These are phyloP conservation scores for Blastomyces silverae DNA, from an alignment of 2,329 filamentous ascomycete genomes.

Conservation along the genomic window DNA sequence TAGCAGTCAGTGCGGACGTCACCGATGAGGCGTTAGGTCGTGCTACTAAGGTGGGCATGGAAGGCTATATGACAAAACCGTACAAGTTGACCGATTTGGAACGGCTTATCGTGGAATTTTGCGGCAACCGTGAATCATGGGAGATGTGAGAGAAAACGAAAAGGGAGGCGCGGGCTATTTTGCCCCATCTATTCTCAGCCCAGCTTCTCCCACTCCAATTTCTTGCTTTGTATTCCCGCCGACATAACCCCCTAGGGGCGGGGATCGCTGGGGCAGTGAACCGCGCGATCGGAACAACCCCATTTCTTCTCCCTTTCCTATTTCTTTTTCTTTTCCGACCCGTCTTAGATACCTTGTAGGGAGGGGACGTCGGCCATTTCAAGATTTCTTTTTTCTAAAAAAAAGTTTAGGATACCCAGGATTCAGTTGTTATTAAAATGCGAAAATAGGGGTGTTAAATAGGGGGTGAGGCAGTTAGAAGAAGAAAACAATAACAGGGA, in stretches of 20 bases:
- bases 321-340: too few relatives aligned
- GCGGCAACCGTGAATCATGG: constrained; percentile 23
- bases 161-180: too few relatives aligned
- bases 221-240: neutral
- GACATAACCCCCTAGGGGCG: too few relatives aligned
- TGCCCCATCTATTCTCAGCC: neutral
- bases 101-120: constrained; percentile 50
- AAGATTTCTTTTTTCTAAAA: neutral
- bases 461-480: neutral
- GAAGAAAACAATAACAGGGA: neutral
- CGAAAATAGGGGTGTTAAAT: neutral
- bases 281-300: neutral
- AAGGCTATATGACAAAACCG: constrained; percentile 62
- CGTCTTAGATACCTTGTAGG: neutral
- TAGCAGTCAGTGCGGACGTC: constrained; percentile 62
- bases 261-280: neutral
- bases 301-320: neutral
- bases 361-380: neutral
- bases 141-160: constrained; percentile 23
- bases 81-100: constrained; percentile 59
- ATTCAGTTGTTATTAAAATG: neutral
- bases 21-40: constrained; percentile 57
- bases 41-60: constrained; percentile 58
- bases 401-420: neutral
- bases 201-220: neutral